Percentiles rank a stretch among this genome's conserved stretches.
Evolutionary conservation across 148 eudicot species (phyloP).

Genomic region (Nyssa sinensis): DNA sequence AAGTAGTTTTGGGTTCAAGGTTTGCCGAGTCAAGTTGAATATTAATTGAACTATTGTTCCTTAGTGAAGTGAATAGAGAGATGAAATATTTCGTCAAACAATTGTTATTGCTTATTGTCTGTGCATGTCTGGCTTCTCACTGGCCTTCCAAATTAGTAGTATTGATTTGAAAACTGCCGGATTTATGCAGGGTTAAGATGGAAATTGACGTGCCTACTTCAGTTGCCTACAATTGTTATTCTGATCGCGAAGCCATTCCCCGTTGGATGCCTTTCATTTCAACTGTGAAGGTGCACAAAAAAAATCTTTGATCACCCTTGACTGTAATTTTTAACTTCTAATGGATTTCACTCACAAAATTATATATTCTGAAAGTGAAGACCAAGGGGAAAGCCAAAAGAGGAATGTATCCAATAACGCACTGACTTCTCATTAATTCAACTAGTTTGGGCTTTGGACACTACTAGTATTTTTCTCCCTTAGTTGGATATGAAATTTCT

Average conservation of each 20-base stretch:
- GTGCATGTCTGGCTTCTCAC: neutral
- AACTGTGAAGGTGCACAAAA: constrained; percentile 85
- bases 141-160: neutral
- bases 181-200: constrained; percentile 58
- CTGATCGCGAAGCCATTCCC: constrained; percentile 86
- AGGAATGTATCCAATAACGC: too few relatives aligned
- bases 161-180: neutral
- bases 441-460: too few relatives aligned
- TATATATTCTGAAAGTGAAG: too few relatives aligned
- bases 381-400: too few relatives aligned
- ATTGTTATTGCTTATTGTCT: neutral
- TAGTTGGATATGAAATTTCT: too few relatives aligned
- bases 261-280: constrained; percentile 98
- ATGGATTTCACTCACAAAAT: neutral
- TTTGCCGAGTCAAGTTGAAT: too few relatives aligned
- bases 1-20: too few relatives aligned
- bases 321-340: neutral
- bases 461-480: too few relatives aligned
- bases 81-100: neutral
- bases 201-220: constrained; percentile 82
- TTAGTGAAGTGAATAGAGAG: too few relatives aligned
- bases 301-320: too few relatives aligned
- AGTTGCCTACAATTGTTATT: constrained; percentile 80
- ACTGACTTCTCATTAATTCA: too few relatives aligned
- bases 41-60: too few relatives aligned